Base-by-base conservation (phyloP, 2,329 filamentous ascomycete species). In the Monascus ruber region DNA sequence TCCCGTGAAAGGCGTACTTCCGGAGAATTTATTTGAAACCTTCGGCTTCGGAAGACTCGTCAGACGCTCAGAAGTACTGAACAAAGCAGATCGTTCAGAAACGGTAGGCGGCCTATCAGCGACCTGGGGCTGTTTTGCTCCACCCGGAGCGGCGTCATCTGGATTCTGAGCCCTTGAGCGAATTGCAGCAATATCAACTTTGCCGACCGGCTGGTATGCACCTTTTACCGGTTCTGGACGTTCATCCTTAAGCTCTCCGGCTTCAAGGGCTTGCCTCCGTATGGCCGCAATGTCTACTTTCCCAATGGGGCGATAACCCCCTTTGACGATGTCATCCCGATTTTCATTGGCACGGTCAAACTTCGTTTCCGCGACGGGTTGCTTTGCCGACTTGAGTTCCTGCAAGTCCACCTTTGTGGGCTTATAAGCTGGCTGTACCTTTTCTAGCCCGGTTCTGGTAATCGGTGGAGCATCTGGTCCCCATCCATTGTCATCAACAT, bases 251-350 rank as follows among this genome's bases (percentile, higher is more conserved):
- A 56, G 7, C 25, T 56, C 47, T 6, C 73, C 62, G 60, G 71
- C 52, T 70, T 80, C 69, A 71, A 80, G 56, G 65, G 87, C 69
- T 74, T 85, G 59, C 72, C 80, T 66, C 46, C 91, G 79, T 49
- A 98, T 83, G 31, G 86, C 88, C 24, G 83, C 83, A 64, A 98
- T 96, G 55, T 98, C 88, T n/a, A 98, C 84, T 67, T 95, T 96
- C 41, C 91, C 91, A 51, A 98, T 70, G 17, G 91, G 91, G 60
- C 95, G 86, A 63, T 98, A 98, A 10, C 75, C 82, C 34, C 91
- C 91, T 55, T 68, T 83, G 37, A 96, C 79, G 17, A 95, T 76
- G 55, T 87, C 82, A 24, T 55, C 48, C 29, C 63, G 50, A 28
- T 64, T 60, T 35, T 76, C 70, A 35, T 74, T 64, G 31, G 59